Evolutionary conservation across 805 yeast genomes (phyloP).

Genomic region (Brettanomyces naardenensis): DNA sequence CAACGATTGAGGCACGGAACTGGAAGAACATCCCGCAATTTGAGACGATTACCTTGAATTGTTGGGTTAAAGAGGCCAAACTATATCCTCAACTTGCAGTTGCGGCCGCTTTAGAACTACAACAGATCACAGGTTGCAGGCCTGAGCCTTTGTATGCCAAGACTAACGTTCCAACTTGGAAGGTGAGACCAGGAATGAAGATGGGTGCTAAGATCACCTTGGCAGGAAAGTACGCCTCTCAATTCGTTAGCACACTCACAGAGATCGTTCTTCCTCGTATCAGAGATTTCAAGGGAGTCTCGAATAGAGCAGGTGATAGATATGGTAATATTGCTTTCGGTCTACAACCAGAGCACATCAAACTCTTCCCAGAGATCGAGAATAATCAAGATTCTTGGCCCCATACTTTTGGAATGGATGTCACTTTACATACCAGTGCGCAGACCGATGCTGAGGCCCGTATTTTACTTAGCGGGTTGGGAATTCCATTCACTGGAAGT

Average conservation of each 20-base stretch:
- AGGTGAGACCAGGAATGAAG: conserved; percentile 75
- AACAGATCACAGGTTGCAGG: conserved; percentile 90
- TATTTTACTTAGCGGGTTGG: conserved; percentile 70
- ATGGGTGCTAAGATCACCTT: conserved; percentile 85
- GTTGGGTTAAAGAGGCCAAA: conserved; percentile 68
- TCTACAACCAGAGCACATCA: conserved; percentile 65
- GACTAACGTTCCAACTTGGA: conserved; percentile 79
- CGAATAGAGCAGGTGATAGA: conserved; percentile 70
- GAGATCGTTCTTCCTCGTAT: conserved; percentile 92
- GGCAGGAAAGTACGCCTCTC: conserved; percentile 74
- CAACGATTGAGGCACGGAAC: conserved; percentile 62
- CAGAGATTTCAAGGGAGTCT: conserved; percentile 77
- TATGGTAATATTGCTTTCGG: conserved; percentile 86
- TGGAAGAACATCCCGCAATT: conserved; percentile 66
- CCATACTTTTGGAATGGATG: conserved; percentile 74
- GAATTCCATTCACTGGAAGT: conserved; percentile 64
- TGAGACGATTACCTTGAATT: conserved; percentile 59
- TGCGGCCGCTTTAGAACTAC: conserved; percentile 70
- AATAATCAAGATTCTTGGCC: conserved; percentile 87
- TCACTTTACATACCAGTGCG: conserved; percentile 81
- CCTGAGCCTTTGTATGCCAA: conserved; percentile 68
- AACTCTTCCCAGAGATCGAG: conserved; percentile 89
- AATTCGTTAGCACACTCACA: conserved; percentile 77
- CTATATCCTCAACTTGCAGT: conserved; percentile 66
- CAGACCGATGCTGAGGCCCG: conserved; percentile 88